Conservation (phyloP, 2,329 filamentous ascomycete genomes). For the Drechslerella coelobrocha region DNA sequence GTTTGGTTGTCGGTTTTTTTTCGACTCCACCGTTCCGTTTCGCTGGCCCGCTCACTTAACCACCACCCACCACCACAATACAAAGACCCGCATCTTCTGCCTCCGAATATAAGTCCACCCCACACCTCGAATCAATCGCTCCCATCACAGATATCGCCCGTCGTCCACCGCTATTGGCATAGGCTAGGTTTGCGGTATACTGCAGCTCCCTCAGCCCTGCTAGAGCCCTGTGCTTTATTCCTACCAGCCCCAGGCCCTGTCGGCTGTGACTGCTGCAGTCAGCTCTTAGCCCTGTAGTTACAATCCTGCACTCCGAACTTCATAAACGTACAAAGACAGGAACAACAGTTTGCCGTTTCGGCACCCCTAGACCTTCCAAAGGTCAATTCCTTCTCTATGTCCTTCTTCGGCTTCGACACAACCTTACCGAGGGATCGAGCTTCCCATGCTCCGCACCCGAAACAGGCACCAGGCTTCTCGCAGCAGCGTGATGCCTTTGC, state of each 20-base stretch:
- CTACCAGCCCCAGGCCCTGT: not conserved
- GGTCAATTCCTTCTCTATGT: conserved; percentile 66
- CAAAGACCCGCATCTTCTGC: not conserved
- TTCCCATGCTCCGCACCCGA: conserved; percentile 64
- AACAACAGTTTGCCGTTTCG: conserved; percentile 7
- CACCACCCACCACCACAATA: not conserved
- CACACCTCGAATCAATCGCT: not conserved
- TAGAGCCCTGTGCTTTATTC: not conserved
- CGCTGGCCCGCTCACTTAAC: not conserved
- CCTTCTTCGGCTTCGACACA: conserved; percentile 85
- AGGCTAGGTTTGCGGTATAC: not conserved
- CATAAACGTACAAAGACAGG: not conserved
- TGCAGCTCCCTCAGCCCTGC: not conserved
- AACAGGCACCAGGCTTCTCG: conserved; percentile 78
- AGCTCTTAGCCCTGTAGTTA: not conserved
- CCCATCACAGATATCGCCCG: not conserved
- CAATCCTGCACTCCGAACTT: not conserved
- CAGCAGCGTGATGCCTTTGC: conserved; percentile 86
- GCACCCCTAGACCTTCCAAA: conserved; percentile 10
- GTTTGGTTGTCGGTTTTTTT: not conserved
- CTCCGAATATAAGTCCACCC: not conserved
- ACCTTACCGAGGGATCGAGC: conserved; percentile 67
- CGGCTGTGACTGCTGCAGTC: conserved; percentile 2
- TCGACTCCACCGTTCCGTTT: not conserved
- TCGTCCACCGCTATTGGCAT: not conserved